Conservation (phyloP, 495 filamentous ascomycete species). For the Hypoxylon intermedium region DNA sequence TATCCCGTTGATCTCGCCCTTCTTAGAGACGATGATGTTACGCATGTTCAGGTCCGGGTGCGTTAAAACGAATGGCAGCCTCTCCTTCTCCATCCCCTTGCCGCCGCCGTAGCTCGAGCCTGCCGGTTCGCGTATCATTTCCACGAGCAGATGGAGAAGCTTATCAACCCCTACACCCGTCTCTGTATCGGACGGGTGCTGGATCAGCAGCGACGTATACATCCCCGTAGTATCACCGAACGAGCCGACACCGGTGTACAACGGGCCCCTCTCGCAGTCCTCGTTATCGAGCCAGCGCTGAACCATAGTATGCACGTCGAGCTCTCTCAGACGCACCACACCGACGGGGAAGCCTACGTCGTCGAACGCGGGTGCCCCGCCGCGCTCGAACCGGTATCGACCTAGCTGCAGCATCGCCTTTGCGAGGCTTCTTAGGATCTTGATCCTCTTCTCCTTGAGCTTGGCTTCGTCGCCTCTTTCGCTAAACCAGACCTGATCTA, state of each 20-base stretch:
- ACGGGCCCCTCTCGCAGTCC: slow-evolving; percentile 11
- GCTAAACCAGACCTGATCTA: slow-evolving; percentile 33
- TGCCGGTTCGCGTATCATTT: slow-evolving; percentile 20
- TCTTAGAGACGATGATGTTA: slow-evolving; percentile 29
- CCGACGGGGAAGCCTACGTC: slow-evolving; percentile 5
- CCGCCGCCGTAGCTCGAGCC: not conserved
- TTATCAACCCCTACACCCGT: slow-evolving; percentile 19
- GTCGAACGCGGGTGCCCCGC: slow-evolving; percentile 34
- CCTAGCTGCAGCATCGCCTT: slow-evolving; percentile 30
- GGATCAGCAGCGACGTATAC: slow-evolving; percentile 26
- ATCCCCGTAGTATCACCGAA: slow-evolving; percentile 9
- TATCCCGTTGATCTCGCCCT: slow-evolving; percentile 34
- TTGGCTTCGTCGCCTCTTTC: not conserved
- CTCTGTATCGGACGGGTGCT: slow-evolving; percentile 20
- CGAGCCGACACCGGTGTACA: slow-evolving; percentile 23
- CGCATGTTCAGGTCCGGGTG: slow-evolving; percentile 36
- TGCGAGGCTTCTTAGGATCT: slow-evolving; percentile 20
- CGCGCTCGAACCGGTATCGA: slow-evolving; percentile 27
- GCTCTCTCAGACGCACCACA: slow-evolving; percentile 18
- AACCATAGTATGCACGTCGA: slow-evolving; percentile 35
- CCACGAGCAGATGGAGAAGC: slow-evolving; percentile 26
- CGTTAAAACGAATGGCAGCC: slow-evolving; percentile 35
- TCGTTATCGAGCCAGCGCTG: slow-evolving; percentile 30
- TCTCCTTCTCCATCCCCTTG: slow-evolving; percentile 5
- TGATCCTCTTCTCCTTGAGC: slow-evolving; percentile 10